Percentiles rank a stretch among this genome's conserved stretches.
phyloP scores from a whole-genome alignment of 768 basidiomycete species.

The Rhodotorula toruloides region DNA sequence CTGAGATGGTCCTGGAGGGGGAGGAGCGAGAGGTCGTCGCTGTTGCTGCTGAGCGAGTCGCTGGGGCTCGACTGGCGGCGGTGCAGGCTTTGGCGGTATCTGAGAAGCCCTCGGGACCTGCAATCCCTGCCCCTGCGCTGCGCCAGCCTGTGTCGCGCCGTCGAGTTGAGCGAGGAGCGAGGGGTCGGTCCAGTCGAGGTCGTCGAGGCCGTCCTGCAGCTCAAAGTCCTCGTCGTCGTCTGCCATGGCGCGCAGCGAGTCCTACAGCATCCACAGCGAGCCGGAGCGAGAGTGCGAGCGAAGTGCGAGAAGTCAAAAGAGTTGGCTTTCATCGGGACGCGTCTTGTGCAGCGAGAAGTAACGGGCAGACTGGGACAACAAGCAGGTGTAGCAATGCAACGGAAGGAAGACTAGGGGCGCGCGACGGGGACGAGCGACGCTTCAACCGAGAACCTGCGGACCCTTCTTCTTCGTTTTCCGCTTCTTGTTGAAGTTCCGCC shows the following conservation, averaged over 20 bases:
- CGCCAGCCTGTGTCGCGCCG: neutral
- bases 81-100: neutral
- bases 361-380: too few relatives aligned
- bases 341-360: too few relatives aligned
- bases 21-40: neutral
- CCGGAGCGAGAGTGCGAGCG: neutral
- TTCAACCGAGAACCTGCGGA: constrained; percentile 33
- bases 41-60: neutral
- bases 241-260: neutral
- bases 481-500: constrained; percentile 37
- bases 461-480: constrained; percentile 37
- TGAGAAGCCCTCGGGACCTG: neutral
- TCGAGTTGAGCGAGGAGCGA: neutral
- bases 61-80: too few relatives aligned
- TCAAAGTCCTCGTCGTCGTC: constrained; percentile 6
- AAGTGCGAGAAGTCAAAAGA: neutral
- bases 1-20: neutral
- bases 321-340: too few relatives aligned
- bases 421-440: neutral
- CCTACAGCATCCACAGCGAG: neutral
- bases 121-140: neutral
- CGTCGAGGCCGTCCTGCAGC: too few relatives aligned
- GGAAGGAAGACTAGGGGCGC: neutral
- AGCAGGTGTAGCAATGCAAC: too few relatives aligned
- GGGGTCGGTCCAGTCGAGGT: neutral